These are phyloP conservation scores for Austroboletus novae-zelandiae DNA, from an alignment of 1,284 basidiomycete genomes.

Conservation along the genomic window DNA sequence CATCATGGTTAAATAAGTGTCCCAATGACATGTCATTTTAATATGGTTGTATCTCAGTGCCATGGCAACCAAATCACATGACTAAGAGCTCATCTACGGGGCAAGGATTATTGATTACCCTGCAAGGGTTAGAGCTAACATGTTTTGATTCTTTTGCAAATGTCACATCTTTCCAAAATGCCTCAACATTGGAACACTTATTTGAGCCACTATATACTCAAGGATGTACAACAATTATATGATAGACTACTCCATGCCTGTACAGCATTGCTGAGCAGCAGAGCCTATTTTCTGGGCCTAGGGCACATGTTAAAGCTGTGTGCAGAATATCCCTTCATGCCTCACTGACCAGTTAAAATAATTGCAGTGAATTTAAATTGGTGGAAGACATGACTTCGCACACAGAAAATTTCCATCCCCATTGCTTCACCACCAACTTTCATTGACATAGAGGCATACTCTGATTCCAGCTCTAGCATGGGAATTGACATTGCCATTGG, in stretches of 20 bases:
- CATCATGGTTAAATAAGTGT: too few relatives aligned
- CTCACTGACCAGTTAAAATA: not conserved
- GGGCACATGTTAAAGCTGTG: slow-evolving; percentile 6
- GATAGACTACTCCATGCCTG: slow-evolving; percentile 8
- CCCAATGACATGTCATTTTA: too few relatives aligned
- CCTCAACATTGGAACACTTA: too few relatives aligned
- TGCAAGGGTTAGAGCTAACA: too few relatives aligned
- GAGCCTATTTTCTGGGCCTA: slow-evolving; percentile 1
- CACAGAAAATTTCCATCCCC: not conserved
- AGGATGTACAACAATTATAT: slow-evolving; percentile 6
- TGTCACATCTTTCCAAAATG: too few relatives aligned
- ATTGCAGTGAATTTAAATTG: slow-evolving; percentile 1
- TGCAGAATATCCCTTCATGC: slow-evolving; percentile 1
- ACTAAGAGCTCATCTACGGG: too few relatives aligned
- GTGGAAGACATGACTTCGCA: slow-evolving; percentile 3
- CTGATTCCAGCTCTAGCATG: slow-evolving; percentile 15
- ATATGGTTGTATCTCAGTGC: too few relatives aligned
- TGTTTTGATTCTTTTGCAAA: too few relatives aligned
- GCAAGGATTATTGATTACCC: too few relatives aligned
- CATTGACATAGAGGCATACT: slow-evolving; percentile 1
- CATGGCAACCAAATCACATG: too few relatives aligned
- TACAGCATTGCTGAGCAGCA: not conserved
- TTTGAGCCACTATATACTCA: not conserved
- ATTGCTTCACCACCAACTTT: not conserved
- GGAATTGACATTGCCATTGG: slow-evolving; percentile 9